These are phyloP conservation scores for Neurospora sp. DNA, from an alignment of 495 filamentous ascomycete genomes.

Conservation along the genomic window DNA sequence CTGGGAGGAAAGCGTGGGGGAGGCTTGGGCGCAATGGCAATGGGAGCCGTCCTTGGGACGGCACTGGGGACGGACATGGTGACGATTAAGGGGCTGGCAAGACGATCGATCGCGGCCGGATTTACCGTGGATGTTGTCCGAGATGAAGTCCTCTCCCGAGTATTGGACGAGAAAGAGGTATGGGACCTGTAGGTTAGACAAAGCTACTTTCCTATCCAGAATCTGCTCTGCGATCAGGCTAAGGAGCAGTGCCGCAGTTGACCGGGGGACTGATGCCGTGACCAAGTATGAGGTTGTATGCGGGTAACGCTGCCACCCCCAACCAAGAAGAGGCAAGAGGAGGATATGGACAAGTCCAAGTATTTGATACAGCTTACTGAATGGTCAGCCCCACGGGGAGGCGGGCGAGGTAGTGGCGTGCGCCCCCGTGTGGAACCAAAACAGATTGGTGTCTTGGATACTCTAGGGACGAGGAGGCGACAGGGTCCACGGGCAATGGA, in stretches of 20 bases:
- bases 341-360: not conserved
- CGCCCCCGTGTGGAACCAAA: constrained; percentile 1
- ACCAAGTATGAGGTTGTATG: not conserved
- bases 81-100: constrained; percentile 20
- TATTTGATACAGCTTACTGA: not conserved
- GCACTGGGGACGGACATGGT: constrained; percentile 40
- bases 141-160: not conserved
- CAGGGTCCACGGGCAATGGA: constrained; percentile 11
- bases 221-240: not conserved
- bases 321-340: not conserved
- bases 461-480: constrained; percentile 1
- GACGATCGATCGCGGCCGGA: constrained; percentile 5
- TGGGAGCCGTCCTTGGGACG: constrained; percentile 45
- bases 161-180: not conserved
- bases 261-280: not conserved
- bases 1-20: constrained; percentile 30
- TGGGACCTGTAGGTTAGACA: not conserved
- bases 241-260: not conserved
- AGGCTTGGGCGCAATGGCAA: constrained; percentile 47
- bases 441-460: constrained; percentile 1
- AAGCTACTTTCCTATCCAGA: not conserved
- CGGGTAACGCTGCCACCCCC: constrained; percentile 3
- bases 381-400: constrained; percentile 2
- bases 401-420: not conserved
- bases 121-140: constrained; percentile 8